Evolutionary conservation across 192 early-diverging fungal genomes (phyloP), one percentile per base, ranked within the genome.

Genomic region (Backusella australiensis): DNA sequence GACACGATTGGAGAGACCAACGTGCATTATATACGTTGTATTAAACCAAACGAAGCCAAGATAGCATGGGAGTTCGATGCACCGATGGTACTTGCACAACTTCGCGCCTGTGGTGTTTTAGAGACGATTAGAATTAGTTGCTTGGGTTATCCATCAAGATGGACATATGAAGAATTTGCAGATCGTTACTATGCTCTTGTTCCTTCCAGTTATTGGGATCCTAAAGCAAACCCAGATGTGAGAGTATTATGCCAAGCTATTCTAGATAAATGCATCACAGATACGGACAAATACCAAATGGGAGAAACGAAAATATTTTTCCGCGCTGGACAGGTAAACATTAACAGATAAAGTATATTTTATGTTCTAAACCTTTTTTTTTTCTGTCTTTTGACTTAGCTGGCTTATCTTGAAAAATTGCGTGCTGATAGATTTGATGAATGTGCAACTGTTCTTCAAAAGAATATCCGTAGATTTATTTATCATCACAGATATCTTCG

Each of bases 61-160:
- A 85, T 84, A 2, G 90, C 97, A n/a, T 99, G 97, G 90, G 87
- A 77, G 56, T 98, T 97, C 78, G 98, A 99, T 78, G 91, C 98
- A 26, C 91, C 91, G 15, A 96, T 97, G 94, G 96, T 98, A 42
- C 88, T 99, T 5, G 82, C 92, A 41, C 98, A 99, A 85, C 84
- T 99, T 67, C 92, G 97, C 53, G 98, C 98, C 11, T 99, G 98
- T 84, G 98, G 98, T 90, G 98, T 99, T 38, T 82, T 99, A 12
- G 98, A 99, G 85, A 99, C 98, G 8, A 99, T 99, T 84, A 92
- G 96, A 34, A 99, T 99, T 83, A 94, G 92, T 80, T 97, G 96
- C 78, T 96, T 96, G 19, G 98, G 98, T 34, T 99, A 99, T 81
- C 98, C 98, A 11, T 93, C 93, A 26, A 90, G 95, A 17, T 92